phyloP scores from a whole-genome alignment of 371 early-diverging fungal species.

The Lichtheimia corymbifera region DNA sequence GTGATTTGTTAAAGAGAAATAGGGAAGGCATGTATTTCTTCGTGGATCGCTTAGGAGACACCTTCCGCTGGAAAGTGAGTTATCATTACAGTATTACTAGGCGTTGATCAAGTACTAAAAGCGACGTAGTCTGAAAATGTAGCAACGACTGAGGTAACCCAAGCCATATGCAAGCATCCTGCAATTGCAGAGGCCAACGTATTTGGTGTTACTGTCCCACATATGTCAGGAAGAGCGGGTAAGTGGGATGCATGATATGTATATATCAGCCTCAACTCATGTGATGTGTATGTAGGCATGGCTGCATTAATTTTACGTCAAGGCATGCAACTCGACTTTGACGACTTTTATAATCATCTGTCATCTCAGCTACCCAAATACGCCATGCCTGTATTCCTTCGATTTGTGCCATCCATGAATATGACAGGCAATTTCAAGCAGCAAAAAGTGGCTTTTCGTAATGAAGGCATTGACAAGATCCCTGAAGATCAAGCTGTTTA shows the following conservation, averaged over 20 bases:
- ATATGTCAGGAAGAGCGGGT: conserved; percentile 68
- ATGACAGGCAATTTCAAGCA: conserved; percentile 61
- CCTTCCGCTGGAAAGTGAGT: conserved; percentile 67
- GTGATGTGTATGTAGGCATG: conserved; percentile 67
- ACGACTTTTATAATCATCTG: conserved; percentile 33
- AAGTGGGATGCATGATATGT: conserved; percentile 21
- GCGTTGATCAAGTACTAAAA: too few species aligned
- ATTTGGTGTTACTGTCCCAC: conserved; percentile 55
- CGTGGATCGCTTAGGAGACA: conserved; percentile 77
- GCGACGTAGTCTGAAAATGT: conserved; percentile 64
- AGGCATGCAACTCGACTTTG: conserved; percentile 38
- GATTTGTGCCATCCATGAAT: conserved; percentile 47
- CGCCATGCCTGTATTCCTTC: conserved; percentile 62
- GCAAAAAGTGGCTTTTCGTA: conserved; percentile 49
- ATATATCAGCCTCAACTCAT: too few species aligned
- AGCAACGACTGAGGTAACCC: conserved; percentile 66
- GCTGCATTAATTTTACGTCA: conserved; percentile 53
- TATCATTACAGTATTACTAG: too few species aligned
- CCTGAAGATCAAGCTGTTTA: conserved; percentile 41
- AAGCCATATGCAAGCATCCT: conserved; percentile 54
- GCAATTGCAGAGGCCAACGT: conserved; percentile 64
- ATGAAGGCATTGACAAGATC: conserved; percentile 41
- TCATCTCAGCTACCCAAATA: conserved; percentile 53
- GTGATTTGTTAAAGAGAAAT: conserved; percentile 62
- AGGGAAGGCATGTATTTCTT: conserved; percentile 66